Base-by-base conservation (phyloP, 768 basidiomycete species). In the Tephrocybe sp. region DNA sequence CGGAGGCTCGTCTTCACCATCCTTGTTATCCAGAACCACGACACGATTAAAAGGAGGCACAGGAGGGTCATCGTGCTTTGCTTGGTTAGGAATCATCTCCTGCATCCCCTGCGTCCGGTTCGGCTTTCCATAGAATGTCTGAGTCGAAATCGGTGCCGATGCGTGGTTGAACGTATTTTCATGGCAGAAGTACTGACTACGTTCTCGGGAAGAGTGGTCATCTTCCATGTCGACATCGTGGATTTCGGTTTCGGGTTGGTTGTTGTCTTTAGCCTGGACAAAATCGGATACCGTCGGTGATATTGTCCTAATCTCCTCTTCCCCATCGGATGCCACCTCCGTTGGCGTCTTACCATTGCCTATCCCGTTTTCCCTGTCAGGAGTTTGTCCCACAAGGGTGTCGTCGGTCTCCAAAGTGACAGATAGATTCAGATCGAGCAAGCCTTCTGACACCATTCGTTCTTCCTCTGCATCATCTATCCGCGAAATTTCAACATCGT, bases 401-500 rank as follows among this genome's bases (percentile, higher is more conserved):
- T 53, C 24, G 22, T 50, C 57, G 32, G n/a, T n/a, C n/a, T n/a
- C n/a, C n/a, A 64, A 50, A 12, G 61, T 60, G 49, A 69, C 68
- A 6, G 66, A 66, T 9, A 51, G 52, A 13, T 65, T 58, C 32
- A 68, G 65, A 19, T 61, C 21, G 49, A 62, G 56, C 12, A 70
- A 62, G 49, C 63, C 47, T 12, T 44, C 37, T n/a, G 22, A 44
- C 18, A 57, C 31, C 12, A 22, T 45, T 31, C 53, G 51, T 56
- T 73, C 69, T 18, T 70, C 66, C 52, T 68, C 69, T 31, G 43
- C 61, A 52, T 71, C 70, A 52, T 65, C 67, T 12, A 57, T 45
- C n/a, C 7, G 41, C 25, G 47, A 55, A 21, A 53, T 22, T 2
- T 53, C 36, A 12, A 9, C 24, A 27, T 44, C 41, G 6, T 45